Conservation (phyloP, 192 early-diverging fungal species). For the Gamsiella multidivaricata region DNA sequence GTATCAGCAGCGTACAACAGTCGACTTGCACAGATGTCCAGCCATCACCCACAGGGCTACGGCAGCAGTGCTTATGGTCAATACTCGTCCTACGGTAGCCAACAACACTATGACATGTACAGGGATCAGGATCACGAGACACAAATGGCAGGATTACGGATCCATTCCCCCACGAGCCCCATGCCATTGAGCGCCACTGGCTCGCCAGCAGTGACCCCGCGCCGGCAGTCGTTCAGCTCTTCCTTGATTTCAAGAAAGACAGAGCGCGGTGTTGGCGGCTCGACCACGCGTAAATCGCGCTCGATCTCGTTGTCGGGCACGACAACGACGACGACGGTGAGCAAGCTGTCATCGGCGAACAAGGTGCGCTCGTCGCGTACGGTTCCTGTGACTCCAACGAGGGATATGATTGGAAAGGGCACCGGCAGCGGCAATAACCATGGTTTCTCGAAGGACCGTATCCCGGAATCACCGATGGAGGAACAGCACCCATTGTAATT, state of each 20-base stretch:
- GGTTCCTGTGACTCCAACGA: constrained; percentile 27
- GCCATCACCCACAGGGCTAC: constrained; percentile 17
- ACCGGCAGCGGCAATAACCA: neutral
- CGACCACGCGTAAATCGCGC: constrained; percentile 38
- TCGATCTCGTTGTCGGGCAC: constrained; percentile 44
- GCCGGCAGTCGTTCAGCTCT: constrained; percentile 49
- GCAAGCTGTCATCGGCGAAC: constrained; percentile 32
- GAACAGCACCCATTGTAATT: constrained; percentile 22
- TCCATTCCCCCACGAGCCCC: constrained; percentile 46
- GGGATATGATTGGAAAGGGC: constrained; percentile 7
- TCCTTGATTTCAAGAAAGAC: constrained; percentile 24
- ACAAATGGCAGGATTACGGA: constrained; percentile 43
- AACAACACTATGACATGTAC: constrained; percentile 20
- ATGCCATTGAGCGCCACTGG: constrained; percentile 13
- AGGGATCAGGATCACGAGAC: constrained; percentile 51
- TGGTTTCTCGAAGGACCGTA: constrained; percentile 30
- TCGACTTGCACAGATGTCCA: constrained; percentile 15
- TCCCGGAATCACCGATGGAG: constrained; percentile 40
- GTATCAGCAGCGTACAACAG: constrained; percentile 7
- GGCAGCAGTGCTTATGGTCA: constrained; percentile 20
- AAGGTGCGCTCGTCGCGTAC: constrained; percentile 28
- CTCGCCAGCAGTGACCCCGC: constrained; percentile 20
- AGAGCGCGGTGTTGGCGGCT: constrained; percentile 19
- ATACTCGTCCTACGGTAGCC: constrained; percentile 13
- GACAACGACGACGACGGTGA: constrained; percentile 28